Evolutionary conservation across 768 basidiomycete genomes (phyloP).

Genomic region (Dentipellis fragilis): DNA sequence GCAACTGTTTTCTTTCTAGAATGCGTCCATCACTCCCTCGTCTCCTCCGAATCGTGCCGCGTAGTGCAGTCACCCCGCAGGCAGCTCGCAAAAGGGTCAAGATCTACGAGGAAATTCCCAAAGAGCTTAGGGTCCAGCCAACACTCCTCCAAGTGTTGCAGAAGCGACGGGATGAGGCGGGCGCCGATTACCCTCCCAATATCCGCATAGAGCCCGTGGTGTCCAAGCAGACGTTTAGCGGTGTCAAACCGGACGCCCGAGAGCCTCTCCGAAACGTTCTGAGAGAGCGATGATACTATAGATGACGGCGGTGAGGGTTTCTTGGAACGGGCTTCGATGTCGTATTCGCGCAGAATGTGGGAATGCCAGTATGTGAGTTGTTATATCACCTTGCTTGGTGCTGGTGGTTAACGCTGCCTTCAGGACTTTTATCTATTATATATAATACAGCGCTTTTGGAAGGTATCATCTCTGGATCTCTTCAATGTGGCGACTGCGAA

Average conservation of each 20-base stretch:
- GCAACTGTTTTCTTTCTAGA: not conserved
- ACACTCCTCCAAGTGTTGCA: slow-evolving; percentile 33
- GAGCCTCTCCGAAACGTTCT: slow-evolving; percentile 29
- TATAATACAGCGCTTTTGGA: too few relatives aligned
- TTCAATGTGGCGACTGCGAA: too few relatives aligned
- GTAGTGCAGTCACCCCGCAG: slow-evolving; percentile 17
- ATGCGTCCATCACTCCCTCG: slow-evolving; percentile 25
- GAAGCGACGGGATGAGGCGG: slow-evolving; percentile 28
- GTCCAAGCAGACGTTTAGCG: slow-evolving; percentile 27
- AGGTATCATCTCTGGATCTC: too few relatives aligned
- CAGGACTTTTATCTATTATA: too few relatives aligned
- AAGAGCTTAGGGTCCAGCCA: slow-evolving; percentile 3
- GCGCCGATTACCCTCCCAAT: slow-evolving; percentile 35
- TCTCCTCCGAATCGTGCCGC: slow-evolving; percentile 30
- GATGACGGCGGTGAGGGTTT: not conserved
- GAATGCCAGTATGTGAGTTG: not conserved
- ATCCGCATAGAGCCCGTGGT: slow-evolving; percentile 40
- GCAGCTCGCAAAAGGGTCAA: slow-evolving; percentile 8
- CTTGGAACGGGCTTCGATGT: too few relatives aligned
- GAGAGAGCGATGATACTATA: slow-evolving; percentile 18
- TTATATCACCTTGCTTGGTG: too few relatives aligned
- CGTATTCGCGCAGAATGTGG: not conserved
- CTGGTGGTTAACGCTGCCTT: too few relatives aligned
- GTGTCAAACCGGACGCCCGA: slow-evolving; percentile 28
- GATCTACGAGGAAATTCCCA: slow-evolving; percentile 18